Evolutionary conservation across 75 land plant species (phyloP).

Genomic region (Picea glauca): DNA sequence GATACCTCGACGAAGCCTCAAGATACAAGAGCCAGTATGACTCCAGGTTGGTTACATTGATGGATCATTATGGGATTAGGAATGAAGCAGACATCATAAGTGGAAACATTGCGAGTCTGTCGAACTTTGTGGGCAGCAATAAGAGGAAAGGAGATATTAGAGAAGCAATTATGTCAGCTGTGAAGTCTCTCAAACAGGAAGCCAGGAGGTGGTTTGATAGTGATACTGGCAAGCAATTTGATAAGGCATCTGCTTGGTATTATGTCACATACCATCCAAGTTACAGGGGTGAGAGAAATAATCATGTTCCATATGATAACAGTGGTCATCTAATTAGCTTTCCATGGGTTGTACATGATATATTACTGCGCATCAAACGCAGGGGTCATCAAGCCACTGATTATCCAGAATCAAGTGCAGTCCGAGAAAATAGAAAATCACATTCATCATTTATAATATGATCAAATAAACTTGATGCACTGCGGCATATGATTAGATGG

Average conservation of each 20-base stretch:
- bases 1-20: constrained; percentile 54
- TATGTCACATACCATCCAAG: constrained; percentile 84
- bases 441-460: no score
- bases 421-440: no score
- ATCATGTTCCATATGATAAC: constrained; percentile 29
- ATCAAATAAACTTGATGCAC: no score
- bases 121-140: constrained; percentile 24
- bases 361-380: constrained; percentile 63
- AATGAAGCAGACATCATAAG: constrained; percentile 79
- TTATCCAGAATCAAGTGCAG: no score
- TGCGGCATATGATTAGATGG: no score
- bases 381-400: neutral
- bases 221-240: constrained; percentile 22
- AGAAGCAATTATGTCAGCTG: constrained; percentile 51
- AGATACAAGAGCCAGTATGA: constrained; percentile 61
- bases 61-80: constrained; percentile 74
- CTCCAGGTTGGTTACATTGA: constrained; percentile 55
- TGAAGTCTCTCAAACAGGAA: constrained; percentile 63
- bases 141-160: constrained; percentile 42
- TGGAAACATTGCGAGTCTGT: constrained; percentile 48
- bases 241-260: constrained; percentile 96
- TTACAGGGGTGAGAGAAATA: constrained; percentile 47
- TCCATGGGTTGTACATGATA: constrained; percentile 87
- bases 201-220: constrained; percentile 69
- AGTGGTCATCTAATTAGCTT: constrained; percentile 73